Percentiles rank a stretch among this genome's conserved stretches.
These are phyloP conservation scores for Phytopythium ostracodes DNA, from an alignment of 352 stramenopile genomes.

Conservation along the genomic window DNA sequence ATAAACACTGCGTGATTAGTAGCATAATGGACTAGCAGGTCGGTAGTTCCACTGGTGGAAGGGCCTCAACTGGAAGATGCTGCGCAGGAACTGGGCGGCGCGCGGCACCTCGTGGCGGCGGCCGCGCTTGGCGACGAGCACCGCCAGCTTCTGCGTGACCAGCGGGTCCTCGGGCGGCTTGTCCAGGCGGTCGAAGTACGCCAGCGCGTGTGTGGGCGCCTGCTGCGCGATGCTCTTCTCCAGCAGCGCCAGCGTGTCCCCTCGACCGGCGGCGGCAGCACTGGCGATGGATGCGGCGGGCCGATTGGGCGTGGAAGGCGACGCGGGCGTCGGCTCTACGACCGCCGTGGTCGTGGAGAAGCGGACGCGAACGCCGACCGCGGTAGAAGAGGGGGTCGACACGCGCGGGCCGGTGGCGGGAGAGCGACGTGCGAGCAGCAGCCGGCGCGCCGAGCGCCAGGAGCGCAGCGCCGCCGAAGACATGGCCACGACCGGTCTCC, in stretches of 20 bases:
- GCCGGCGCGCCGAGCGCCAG: neutral
- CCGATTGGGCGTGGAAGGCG: neutral
- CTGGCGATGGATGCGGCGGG: neutral
- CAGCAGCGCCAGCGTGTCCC: conserved; percentile 16
- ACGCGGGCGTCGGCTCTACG: neutral
- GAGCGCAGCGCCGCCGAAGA: neutral
- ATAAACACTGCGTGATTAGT: neutral
- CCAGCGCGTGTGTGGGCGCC: conserved; percentile 34
- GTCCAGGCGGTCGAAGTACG: conserved; percentile 42
- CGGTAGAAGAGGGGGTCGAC: neutral
- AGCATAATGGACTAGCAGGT: neutral
- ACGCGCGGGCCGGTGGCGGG: too few relatives aligned
- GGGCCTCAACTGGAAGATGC: conserved; percentile 11
- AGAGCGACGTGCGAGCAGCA: neutral
- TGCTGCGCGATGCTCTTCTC: conserved; percentile 28
- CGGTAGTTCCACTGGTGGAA: neutral
- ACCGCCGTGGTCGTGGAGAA: neutral
- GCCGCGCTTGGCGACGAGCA: conserved; percentile 54
- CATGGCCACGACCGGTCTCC: too few relatives aligned
- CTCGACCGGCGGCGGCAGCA: neutral
- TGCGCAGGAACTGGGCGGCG: conserved; percentile 33
- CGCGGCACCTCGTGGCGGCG: conserved; percentile 19
- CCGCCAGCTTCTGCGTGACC: conserved; percentile 52
- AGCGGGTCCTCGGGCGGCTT: conserved; percentile 20
- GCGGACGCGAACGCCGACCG: too few relatives aligned